Percentiles rank a stretch among this genome's conserved stretches.
Evolutionary conservation across 2,329 filamentous ascomycete species (phyloP).

Genomic region (Dryadomyces quercivorus): DNA sequence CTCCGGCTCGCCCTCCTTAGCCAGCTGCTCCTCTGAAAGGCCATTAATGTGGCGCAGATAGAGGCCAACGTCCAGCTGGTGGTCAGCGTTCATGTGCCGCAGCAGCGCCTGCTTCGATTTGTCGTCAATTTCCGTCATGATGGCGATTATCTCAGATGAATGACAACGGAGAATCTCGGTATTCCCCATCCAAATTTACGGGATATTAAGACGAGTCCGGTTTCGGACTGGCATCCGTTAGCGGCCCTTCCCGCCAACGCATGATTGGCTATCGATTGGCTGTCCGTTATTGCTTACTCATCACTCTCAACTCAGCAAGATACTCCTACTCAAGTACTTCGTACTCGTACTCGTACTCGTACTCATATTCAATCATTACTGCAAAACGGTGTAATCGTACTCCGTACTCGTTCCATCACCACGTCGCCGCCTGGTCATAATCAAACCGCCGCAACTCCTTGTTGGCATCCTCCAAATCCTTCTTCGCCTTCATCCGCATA

Average conservation of each 20-base stretch:
- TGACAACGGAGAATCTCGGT: no score
- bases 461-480: constrained; percentile 90
- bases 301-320: no score
- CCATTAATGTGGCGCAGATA: constrained; percentile 65
- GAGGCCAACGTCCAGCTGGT: constrained; percentile 58
- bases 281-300: no score
- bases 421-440: constrained; percentile 59
- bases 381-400: no score
- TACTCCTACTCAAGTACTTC: no score
- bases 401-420: constrained; percentile 21
- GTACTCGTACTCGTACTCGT: no score
- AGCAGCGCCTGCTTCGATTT: constrained; percentile 33
- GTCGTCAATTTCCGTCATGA: constrained; percentile 7
- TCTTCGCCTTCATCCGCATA: constrained; percentile 99
- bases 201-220: no score
- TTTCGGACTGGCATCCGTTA: no score
- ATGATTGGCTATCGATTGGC: no score
- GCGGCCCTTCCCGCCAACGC: no score
- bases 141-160: not conserved
- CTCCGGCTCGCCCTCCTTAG: constrained; percentile 26
- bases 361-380: not conserved
- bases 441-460: constrained; percentile 88
- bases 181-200: no score
- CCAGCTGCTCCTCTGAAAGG: constrained; percentile 29
- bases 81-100: constrained; percentile 79